Base-by-base conservation (phyloP, 495 filamentous ascomycete genomes). In the Penicillium riverlandense region DNA sequence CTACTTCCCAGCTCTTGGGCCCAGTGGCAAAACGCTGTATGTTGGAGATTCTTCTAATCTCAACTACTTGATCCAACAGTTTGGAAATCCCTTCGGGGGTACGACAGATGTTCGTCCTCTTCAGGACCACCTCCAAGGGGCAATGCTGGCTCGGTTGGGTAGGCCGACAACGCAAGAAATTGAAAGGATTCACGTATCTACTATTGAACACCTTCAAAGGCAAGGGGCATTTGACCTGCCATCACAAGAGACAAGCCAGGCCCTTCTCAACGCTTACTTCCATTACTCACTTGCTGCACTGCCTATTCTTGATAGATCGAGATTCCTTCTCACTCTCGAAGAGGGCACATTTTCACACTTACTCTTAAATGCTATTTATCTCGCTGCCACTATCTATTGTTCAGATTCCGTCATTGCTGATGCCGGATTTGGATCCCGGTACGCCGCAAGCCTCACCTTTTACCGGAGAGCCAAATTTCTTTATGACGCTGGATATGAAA, bases 401-500 rank as follows among this genome's bases (percentile, higher is more conserved):
- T 40, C 40, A 6, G 52, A 54, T 35, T 16, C 40, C 5, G 29
- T 46, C 37, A 51, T 55, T 37, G 28, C 37, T 10, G 13, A 41
- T 13, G 53, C 53, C 28, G 57, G 57, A 8, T 59, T 57, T 44
- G 36, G 9, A 8, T 57, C 54, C 29, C 48, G 57, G 11, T 59
- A 54, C 36, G 30, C 47, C 16, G 57, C 53, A 13, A 57, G 44
- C 11, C 51, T 54, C 9, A 57, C 57, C 0, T 54, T 44, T 27
- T 57, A 59, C 33, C 53, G 41, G 7, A 41, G 48, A 44, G 53
- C 57, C 8, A 57, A 57, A 41, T 35, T 43, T 8, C 31, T 59
- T 10, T 54, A 59, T 44, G 57, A 59, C 44, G 50, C 57, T 11
- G 49, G 53, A 6, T 52, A 57, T 35, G 57, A 59, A 38, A 44